Conservation (phyloP, 2,329 filamentous ascomycete genomes). For the Pseudogymnoascus sp. region DNA sequence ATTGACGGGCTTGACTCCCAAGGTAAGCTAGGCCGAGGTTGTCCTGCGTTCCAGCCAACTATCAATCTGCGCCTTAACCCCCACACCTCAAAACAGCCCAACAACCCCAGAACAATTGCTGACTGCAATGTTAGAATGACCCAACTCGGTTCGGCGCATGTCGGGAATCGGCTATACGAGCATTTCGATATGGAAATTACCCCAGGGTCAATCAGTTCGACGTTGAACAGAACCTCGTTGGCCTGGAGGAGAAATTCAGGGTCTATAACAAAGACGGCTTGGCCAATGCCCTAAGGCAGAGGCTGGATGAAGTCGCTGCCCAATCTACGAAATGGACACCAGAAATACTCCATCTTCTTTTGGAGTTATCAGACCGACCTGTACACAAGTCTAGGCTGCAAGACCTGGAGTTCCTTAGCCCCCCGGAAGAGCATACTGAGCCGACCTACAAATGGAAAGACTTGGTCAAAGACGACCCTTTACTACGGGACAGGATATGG, state of each 20-base stretch:
- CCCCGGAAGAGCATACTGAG: conserved; percentile 35
- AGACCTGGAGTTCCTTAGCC: conserved; percentile 48
- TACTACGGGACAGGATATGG: conserved; percentile 64
- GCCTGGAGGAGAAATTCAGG: conserved; percentile 78
- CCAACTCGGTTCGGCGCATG: conserved; percentile 33
- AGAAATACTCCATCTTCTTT: conserved; percentile 68
- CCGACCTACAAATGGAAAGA: conserved; percentile 66
- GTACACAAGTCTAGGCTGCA: conserved; percentile 58
- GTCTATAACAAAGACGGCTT: conserved; percentile 72
- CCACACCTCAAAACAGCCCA: neutral
- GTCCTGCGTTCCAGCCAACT: neutral
- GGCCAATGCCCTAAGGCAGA: conserved; percentile 56
- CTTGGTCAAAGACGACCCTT: conserved; percentile 66
- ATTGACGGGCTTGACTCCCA: conserved; percentile 45
- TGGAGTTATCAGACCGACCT: conserved; percentile 76
- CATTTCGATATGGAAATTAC: conserved; percentile 46
- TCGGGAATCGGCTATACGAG: conserved; percentile 42
- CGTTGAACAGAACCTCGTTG: conserved; percentile 54
- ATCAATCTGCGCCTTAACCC: neutral
- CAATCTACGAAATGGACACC: conserved; percentile 58
- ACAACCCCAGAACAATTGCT: conserved; percentile 9
- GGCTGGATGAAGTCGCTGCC: conserved; percentile 50
- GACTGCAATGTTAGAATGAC: conserved; percentile 22
- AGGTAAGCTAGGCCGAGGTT: conserved; percentile 34
- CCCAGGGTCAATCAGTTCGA: conserved; percentile 69